A percentile compares a stretch with the other conserved stretches of the same genome.
These are phyloP conservation scores for Didymella arachidicola DNA, from an alignment of 2,329 filamentous ascomycete genomes.

Conservation along the genomic window DNA sequence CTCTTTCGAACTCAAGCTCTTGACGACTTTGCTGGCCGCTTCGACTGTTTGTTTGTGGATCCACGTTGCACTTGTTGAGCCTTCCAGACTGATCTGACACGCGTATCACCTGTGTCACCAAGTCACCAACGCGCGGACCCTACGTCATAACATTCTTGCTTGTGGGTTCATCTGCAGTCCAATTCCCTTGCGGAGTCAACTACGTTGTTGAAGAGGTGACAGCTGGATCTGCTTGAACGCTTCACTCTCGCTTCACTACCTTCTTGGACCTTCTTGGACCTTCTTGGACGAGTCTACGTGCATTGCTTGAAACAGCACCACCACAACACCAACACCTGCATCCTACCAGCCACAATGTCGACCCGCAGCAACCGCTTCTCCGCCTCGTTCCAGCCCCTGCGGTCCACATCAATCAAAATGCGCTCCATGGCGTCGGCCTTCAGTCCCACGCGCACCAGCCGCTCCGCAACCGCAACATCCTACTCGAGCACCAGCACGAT, in stretches of 20 bases:
- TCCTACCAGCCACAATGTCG: constrained; percentile 34
- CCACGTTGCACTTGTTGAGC: constrained; percentile 16
- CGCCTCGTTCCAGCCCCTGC: constrained; percentile 44
- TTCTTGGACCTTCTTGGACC: background rate
- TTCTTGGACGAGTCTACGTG: constrained; percentile 4
- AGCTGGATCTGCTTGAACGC: constrained; percentile 29
- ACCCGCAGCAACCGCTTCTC: constrained; percentile 51
- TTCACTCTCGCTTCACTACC: background rate
- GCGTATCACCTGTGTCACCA: constrained; percentile 24
- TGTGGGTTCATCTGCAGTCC: constrained; percentile 8
- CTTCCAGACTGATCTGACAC: constrained; percentile 16
- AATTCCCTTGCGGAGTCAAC: constrained; percentile 10
- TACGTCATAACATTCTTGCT: constrained; percentile 22
- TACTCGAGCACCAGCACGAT: constrained; percentile 38
- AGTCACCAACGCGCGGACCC: constrained; percentile 19
- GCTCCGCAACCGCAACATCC: constrained; percentile 36
- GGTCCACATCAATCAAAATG: constrained; percentile 38
- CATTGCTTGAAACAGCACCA: constrained; percentile 20
- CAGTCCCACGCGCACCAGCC: constrained; percentile 42
- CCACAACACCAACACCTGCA: constrained; percentile 4
- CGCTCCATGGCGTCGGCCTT: constrained; percentile 48
- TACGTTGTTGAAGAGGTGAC: constrained; percentile 24
- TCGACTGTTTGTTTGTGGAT: constrained; percentile 7
- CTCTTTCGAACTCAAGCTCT: constrained; percentile 4
- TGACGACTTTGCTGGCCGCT: constrained; percentile 12